Evolutionary conservation across 192 early-diverging fungal species (phyloP).

Genomic region (Umbelopsis vinacea): DNA sequence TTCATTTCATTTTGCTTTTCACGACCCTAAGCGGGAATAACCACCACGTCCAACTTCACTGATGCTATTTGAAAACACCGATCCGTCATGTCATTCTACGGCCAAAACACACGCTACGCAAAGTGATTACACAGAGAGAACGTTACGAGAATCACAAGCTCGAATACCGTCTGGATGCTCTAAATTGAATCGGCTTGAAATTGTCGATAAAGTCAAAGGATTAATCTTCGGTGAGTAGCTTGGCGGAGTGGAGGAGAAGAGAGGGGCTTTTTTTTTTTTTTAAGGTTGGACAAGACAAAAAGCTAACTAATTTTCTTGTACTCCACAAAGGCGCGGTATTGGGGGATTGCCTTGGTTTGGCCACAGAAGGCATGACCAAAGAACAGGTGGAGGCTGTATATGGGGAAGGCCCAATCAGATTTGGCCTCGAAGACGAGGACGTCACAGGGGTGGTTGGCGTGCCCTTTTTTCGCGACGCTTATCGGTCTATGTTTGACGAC

Average conservation of each 20-base stretch:
- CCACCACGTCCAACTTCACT: constrained; percentile 30
- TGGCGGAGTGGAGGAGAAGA: neutral
- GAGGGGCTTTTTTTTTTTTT: no score
- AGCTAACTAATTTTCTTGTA: constrained; percentile 6
- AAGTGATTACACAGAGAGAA: neutral
- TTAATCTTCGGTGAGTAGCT: constrained; percentile 42
- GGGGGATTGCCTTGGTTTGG: constrained; percentile 66
- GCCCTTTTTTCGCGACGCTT: constrained; percentile 31
- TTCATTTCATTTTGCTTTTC: neutral
- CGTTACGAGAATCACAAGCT: constrained; percentile 10
- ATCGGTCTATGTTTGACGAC: constrained; percentile 37
- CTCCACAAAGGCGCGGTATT: constrained; percentile 52
- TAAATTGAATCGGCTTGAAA: constrained; percentile 26
- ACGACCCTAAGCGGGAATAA: constrained; percentile 6
- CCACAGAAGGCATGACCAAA: constrained; percentile 66
- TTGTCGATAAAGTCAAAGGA: constrained; percentile 44
- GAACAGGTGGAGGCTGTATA: constrained; percentile 46
- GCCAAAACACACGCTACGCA: neutral
- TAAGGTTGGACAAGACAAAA: neutral
- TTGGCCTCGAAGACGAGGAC: constrained; percentile 51
- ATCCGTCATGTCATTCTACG: neutral
- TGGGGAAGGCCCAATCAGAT: constrained; percentile 61
- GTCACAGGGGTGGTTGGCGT: constrained; percentile 24
- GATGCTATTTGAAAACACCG: constrained; percentile 15
- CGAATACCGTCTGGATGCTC: constrained; percentile 44